Conservation (phyloP, 140 eudicot genomes). For the Ambrosia hybrid region DNA sequence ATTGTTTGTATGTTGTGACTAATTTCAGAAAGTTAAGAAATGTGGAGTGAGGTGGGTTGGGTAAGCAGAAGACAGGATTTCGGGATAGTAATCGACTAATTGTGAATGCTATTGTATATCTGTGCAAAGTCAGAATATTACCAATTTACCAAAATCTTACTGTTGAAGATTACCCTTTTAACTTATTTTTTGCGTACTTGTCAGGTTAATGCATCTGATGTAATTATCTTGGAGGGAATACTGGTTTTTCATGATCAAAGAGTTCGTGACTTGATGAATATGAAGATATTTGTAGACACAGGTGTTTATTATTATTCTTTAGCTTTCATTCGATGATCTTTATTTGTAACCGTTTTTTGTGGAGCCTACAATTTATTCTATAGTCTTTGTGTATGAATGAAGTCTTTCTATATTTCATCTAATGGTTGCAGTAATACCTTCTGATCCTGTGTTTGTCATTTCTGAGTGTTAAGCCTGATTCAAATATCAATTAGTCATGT, state of each 20-base stretch:
- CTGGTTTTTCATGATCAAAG: conserved; percentile 94
- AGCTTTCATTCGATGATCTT: conserved; percentile 1
- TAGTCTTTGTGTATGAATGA: conserved; percentile 5
- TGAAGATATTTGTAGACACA: conserved; percentile 98
- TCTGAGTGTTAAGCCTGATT: conserved; percentile 6
- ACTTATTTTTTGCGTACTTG: conserved; percentile 12
- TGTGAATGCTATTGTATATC: conserved; percentile 13
- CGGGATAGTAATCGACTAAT: conserved; percentile 6
- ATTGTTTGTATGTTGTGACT: background rate
- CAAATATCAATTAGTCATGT: conserved; percentile 16
- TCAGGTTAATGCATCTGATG: conserved; percentile 97
- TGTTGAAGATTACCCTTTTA: background rate
- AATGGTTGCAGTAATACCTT: background rate
- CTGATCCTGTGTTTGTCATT: background rate
- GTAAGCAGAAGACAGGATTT: conserved; percentile 1
- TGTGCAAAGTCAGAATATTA: background rate
- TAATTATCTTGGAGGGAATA: conserved; percentile 94
- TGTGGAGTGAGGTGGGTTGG: conserved; percentile 5
- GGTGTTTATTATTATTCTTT: conserved; percentile 43
- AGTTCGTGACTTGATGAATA: conserved; percentile 89
- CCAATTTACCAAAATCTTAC: background rate
- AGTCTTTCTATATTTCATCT: background rate
- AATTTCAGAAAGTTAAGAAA: background rate
- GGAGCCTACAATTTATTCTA: background rate
- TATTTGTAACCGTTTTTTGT: conserved; percentile 15